These are phyloP conservation scores for Alternaria brassicae DNA, from an alignment of 2,329 filamentous ascomycete species.

Conservation along the genomic window DNA sequence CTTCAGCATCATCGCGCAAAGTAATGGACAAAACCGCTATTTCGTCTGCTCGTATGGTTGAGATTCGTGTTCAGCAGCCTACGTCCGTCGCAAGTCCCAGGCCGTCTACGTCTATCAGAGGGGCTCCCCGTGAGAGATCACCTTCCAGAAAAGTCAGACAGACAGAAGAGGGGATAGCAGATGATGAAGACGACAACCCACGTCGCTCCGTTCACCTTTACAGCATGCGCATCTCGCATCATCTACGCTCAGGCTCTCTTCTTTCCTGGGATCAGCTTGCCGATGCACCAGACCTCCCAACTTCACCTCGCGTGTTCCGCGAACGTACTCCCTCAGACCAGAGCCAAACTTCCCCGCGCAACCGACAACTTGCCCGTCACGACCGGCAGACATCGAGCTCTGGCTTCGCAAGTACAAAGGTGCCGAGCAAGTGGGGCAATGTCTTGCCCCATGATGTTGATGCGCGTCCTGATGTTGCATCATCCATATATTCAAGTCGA, in stretches of 20 bases:
- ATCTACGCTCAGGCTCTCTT: slow-evolving; percentile 53
- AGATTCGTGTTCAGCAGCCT: slow-evolving; percentile 32
- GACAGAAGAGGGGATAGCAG: slow-evolving; percentile 2
- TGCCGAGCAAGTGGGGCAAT: slow-evolving; percentile 50
- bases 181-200: slow-evolving; percentile 22
- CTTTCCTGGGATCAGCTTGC: slow-evolving; percentile 47
- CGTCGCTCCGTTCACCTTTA: slow-evolving; percentile 51
- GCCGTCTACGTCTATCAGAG: slow-evolving; percentile 23
- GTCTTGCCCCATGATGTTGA: slow-evolving; percentile 31
- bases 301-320: slow-evolving; percentile 17
- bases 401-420: slow-evolving; percentile 46
- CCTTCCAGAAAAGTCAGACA: background rate
- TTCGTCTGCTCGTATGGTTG: slow-evolving; percentile 11
- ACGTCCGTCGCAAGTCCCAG: slow-evolving; percentile 23
- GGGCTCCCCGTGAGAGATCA: slow-evolving; percentile 16
- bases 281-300: slow-evolving; percentile 29
- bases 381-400: slow-evolving; percentile 46
- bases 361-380: slow-evolving; percentile 24
- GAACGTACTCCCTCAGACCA: slow-evolving; percentile 31
- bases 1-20: background rate
- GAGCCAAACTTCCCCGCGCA: slow-evolving; percentile 23
- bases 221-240: slow-evolving; percentile 55
- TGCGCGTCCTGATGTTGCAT: slow-evolving; percentile 32
- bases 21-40: background rate
- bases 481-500: slow-evolving; percentile 52